phyloP scores from a whole-genome alignment of 805 yeast species.

The Pichia paraexigua region DNA sequence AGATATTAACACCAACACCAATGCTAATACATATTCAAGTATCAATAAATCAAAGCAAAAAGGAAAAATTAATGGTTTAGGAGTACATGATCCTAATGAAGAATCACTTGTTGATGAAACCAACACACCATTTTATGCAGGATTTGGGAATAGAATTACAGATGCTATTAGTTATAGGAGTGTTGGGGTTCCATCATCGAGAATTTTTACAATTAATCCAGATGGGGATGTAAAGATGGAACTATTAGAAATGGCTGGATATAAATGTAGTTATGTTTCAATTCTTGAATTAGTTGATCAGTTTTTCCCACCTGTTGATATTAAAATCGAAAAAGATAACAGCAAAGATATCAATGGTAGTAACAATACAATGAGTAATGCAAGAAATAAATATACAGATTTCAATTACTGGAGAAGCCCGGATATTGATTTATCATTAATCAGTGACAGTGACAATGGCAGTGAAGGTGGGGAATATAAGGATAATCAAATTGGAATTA shows the following conservation, averaged over 20 bases:
- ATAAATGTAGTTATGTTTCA: conserved; percentile 75
- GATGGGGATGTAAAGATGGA: conserved; percentile 98
- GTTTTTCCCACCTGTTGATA: conserved; percentile 80
- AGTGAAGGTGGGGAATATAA: conserved; percentile 41
- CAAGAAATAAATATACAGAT: conserved; percentile 68
- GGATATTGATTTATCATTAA: conserved; percentile 42
- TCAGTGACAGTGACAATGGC: conserved; percentile 32
- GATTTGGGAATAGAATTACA: conserved; percentile 93
- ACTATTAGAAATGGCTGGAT: conserved; percentile 86
- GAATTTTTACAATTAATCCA: conserved; percentile 92
- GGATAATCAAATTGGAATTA: not conserved
- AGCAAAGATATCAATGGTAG: not conserved
- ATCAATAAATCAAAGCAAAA: conserved; percentile 1
- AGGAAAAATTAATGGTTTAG: not conserved
- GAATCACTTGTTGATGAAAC: conserved; percentile 24
- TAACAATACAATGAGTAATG: conserved; percentile 16
- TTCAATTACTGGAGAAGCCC: conserved; percentile 92
- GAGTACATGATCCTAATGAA: not conserved
- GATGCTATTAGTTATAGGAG: conserved; percentile 93
- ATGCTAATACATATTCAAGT: conserved; percentile 7
- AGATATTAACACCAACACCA: conserved; percentile 16
- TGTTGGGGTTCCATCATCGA: conserved; percentile 87
- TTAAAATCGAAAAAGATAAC: not conserved
- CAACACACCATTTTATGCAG: conserved; percentile 85
- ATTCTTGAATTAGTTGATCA: conserved; percentile 95